These are phyloP conservation scores for Piper betle DNA, from an alignment of 164 flowering plant genomes.

Conservation along the genomic window DNA sequence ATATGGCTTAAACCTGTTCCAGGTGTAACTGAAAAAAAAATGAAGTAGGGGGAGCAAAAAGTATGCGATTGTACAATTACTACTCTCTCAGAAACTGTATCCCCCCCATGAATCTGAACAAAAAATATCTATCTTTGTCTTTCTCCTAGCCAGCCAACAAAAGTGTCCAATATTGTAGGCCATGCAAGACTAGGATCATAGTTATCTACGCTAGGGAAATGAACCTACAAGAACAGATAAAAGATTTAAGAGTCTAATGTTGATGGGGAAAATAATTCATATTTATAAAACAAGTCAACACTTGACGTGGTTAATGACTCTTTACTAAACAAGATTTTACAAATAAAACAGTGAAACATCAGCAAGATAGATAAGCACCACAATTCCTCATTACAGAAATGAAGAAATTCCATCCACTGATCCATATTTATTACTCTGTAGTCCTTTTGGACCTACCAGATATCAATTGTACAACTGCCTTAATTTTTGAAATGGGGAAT, in stretches of 20 bases:
- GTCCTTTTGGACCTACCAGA: slow-evolving; percentile 56
- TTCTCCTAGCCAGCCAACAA: slow-evolving; percentile 72
- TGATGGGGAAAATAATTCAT: too few relatives aligned
- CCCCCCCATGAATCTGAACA: too few relatives aligned
- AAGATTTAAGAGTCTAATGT: background rate
- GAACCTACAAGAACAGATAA: slow-evolving; percentile 38
- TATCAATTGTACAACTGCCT: background rate
- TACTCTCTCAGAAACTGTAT: too few relatives aligned
- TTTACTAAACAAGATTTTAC: background rate
- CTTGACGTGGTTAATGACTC: background rate
- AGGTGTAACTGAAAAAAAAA: too few relatives aligned
- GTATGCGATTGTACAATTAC: too few relatives aligned
- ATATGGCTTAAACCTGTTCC: too few relatives aligned
- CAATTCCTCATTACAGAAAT: slow-evolving; percentile 82
- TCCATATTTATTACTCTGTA: slow-evolving; percentile 95
- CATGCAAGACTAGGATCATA: slow-evolving; percentile 74
- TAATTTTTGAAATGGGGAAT: too few relatives aligned
- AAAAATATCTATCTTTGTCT: slow-evolving; percentile 20
- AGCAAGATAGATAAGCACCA: background rate
- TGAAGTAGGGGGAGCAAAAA: too few relatives aligned
- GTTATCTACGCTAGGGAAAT: slow-evolving; percentile 62
- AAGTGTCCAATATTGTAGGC: slow-evolving; percentile 90
- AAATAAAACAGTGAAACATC: background rate
- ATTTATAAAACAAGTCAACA: background rate
- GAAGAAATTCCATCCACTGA: slow-evolving; percentile 81